A percentile compares a stretch with the other conserved stretches of the same genome.
Evolutionary conservation across 345 rosid genomes (phyloP).

Genomic region (Cardiospermum halicacabum): DNA sequence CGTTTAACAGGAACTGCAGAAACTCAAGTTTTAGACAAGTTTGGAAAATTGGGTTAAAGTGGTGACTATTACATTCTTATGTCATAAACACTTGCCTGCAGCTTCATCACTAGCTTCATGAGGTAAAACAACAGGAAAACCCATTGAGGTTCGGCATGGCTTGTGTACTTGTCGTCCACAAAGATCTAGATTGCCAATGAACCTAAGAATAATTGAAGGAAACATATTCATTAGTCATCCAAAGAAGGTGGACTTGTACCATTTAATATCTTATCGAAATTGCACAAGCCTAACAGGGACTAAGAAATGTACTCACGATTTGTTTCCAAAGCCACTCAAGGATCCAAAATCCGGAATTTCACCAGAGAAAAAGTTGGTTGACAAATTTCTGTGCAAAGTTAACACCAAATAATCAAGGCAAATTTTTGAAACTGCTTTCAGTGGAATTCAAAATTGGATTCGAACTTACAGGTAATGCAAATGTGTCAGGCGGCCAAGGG

Average conservation of each 20-base stretch:
- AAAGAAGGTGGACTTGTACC: background rate
- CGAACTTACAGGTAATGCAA: slow-evolving; percentile 65
- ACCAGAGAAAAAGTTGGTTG: slow-evolving; percentile 89
- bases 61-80: background rate
- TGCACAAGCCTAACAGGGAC: slow-evolving; percentile 4
- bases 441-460: background rate
- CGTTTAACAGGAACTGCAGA: slow-evolving; percentile 57
- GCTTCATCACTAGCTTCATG: slow-evolving; percentile 85
- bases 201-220: slow-evolving; percentile 33
- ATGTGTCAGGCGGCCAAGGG: slow-evolving; percentile 62
- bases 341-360: slow-evolving; percentile 90
- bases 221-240: background rate
- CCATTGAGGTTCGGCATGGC: slow-evolving; percentile 90
- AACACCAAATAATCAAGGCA: slow-evolving; percentile 13
- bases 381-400: slow-evolving; percentile 58
- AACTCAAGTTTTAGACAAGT: background rate
- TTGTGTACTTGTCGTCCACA: slow-evolving; percentile 88
- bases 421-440: background rate
- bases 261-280: background rate
- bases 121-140: slow-evolving; percentile 95
- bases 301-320: slow-evolving; percentile 87
- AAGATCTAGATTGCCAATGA: slow-evolving; percentile 76
- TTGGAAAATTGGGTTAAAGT: background rate
- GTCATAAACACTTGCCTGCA: slow-evolving; percentile 43
- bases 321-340: slow-evolving; percentile 63